phyloP scores from a whole-genome alignment of 352 stramenopile genomes.

The Phytophthora kernoviae region DNA sequence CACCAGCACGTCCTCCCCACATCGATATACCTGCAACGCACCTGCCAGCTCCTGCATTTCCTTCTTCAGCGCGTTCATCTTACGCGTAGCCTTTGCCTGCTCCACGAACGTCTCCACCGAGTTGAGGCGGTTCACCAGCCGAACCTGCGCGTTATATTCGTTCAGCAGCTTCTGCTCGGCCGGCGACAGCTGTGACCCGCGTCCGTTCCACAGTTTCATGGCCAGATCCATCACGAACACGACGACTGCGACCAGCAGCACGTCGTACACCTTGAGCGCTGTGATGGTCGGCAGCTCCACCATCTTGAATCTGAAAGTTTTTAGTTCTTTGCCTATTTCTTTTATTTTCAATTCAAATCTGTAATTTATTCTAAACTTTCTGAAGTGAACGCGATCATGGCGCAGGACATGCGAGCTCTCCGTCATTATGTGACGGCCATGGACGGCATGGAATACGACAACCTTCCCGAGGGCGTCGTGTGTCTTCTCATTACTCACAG shows the following conservation, averaged over 20 bases:
- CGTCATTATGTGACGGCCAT: conserved; percentile 85
- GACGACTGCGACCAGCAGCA: conserved; percentile 65
- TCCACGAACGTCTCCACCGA: conserved; percentile 90
- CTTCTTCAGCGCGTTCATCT: conserved; percentile 89
- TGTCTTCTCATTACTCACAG: conserved; percentile 97
- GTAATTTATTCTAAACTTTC: conserved; percentile 10
- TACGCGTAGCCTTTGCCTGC: conserved; percentile 83
- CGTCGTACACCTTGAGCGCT: conserved; percentile 68
- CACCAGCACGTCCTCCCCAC: neutral
- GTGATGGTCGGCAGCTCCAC: conserved; percentile 51
- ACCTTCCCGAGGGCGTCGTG: conserved; percentile 88
- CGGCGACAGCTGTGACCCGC: conserved; percentile 55
- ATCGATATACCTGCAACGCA: conserved; percentile 20
- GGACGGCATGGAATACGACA: conserved; percentile 87
- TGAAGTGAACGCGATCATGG: conserved; percentile 44
- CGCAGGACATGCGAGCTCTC: conserved; percentile 72
- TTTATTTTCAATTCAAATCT: no score
- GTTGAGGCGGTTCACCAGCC: conserved; percentile 82
- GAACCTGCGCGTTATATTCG: conserved; percentile 81
- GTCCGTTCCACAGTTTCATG: conserved; percentile 61
- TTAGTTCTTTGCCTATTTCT: no score
- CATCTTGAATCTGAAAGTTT: neutral
- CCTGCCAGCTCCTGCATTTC: conserved; percentile 81
- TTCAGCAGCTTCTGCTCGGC: conserved; percentile 60
- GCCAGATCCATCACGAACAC: conserved; percentile 57